A percentile compares a stretch with the other conserved stretches of the same genome.
Conservation (phyloP, 257 asterid species). For the Coffea canephora region DNA sequence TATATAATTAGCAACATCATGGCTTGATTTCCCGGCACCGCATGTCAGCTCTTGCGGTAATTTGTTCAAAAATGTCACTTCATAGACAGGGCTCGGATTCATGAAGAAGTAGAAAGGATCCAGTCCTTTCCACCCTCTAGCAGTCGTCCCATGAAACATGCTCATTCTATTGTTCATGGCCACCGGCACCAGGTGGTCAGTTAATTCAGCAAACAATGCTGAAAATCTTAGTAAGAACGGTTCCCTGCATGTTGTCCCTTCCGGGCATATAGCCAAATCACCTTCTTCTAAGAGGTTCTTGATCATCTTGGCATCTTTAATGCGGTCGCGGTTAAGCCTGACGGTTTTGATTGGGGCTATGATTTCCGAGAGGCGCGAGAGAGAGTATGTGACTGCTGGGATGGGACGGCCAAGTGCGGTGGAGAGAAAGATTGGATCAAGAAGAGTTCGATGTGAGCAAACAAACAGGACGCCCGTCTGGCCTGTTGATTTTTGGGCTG, state of each 20-base stretch:
- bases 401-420: slow-evolving; percentile 67
- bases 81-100: slow-evolving; percentile 83
- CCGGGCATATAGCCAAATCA: slow-evolving; percentile 70
- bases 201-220: slow-evolving; percentile 65
- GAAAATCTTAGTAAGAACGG: slow-evolving; percentile 73
- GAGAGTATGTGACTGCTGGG: slow-evolving; percentile 67
- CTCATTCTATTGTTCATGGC: slow-evolving; percentile 64
- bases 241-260: slow-evolving; percentile 82
- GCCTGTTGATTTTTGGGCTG: slow-evolving; percentile 31
- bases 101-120: slow-evolving; percentile 79
- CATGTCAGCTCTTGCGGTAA: slow-evolving; percentile 50
- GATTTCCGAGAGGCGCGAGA: slow-evolving; percentile 68
- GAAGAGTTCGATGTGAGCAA: slow-evolving; percentile 75
- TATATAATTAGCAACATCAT: slow-evolving; percentile 73
- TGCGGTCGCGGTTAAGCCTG: slow-evolving; percentile 57
- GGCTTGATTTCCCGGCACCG: slow-evolving; percentile 56
- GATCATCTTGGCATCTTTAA: slow-evolving; percentile 62
- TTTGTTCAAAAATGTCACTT: slow-evolving; percentile 65
- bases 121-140: slow-evolving; percentile 55
- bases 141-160: slow-evolving; percentile 64
- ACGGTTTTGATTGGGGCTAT: slow-evolving; percentile 71
- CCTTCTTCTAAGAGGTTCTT: slow-evolving; percentile 47
- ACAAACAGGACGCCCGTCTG: slow-evolving; percentile 58
- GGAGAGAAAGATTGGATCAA: slow-evolving; percentile 76
- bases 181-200: slow-evolving; percentile 69